phyloP scores from a whole-genome alignment of 2,329 filamentous ascomycete species.

The Drechslerella coelobrocha region DNA sequence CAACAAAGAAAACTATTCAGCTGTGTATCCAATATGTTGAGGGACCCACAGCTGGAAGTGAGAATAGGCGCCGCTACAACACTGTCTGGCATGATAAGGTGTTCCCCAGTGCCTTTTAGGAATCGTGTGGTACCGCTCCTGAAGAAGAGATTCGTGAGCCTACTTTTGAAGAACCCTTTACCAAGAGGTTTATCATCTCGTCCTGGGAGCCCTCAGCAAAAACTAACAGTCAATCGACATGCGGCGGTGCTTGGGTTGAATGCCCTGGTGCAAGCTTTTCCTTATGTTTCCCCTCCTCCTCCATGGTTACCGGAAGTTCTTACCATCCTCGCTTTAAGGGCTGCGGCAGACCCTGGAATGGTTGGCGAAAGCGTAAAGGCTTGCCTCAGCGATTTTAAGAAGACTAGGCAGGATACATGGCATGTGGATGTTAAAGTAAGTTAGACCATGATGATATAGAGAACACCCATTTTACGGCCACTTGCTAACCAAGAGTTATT shows the following conservation, averaged over 20 bases:
- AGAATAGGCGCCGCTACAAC: conserved; percentile 91
- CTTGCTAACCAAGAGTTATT: conserved; percentile 58
- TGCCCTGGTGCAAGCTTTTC: conserved; percentile 91
- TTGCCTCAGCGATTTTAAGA: conserved; percentile 97
- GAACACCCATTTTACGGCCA: conserved; percentile 52
- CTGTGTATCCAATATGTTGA: conserved; percentile 94
- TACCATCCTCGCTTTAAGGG: conserved; percentile 80
- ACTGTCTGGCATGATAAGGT: conserved; percentile 95
- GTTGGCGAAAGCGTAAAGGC: conserved; percentile 95
- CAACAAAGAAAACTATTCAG: conserved; percentile 84
- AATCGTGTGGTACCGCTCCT: conserved; percentile 77
- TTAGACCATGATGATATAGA: conserved; percentile 38
- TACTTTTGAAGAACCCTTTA: conserved; percentile 83
- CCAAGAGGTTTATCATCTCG: conserved; percentile 66
- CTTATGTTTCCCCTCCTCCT: conserved; percentile 90
- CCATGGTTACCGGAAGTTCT: conserved; percentile 92
- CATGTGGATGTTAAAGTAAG: conserved; percentile 94
- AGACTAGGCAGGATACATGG: conserved; percentile 99
- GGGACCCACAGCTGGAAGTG: conserved; percentile 90
- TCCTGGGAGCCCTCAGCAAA: conserved; percentile 53
- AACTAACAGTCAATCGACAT: conserved; percentile 71
- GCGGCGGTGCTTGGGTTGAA: conserved; percentile 91
- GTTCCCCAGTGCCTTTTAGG: conserved; percentile 81
- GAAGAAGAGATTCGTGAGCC: conserved; percentile 77
- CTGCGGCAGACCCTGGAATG: conserved; percentile 85